Percentiles rank a stretch among this genome's conserved stretches.
Conservation (phyloP, 495 filamentous ascomycete species). For the Xanthoparmelia taractica region DNA sequence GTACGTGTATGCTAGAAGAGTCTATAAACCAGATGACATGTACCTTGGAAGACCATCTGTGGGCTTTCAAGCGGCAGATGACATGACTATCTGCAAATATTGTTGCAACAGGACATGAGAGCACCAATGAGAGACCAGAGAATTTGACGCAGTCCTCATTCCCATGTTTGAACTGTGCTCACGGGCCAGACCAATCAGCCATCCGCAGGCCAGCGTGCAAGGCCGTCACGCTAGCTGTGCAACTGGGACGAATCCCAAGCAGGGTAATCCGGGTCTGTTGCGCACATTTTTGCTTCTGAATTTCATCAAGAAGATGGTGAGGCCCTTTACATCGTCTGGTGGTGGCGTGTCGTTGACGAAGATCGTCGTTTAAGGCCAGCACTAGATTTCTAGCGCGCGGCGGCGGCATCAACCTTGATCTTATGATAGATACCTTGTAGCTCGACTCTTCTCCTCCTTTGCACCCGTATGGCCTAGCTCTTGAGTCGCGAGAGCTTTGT, state of each 20-base stretch:
- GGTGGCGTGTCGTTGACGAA: background rate
- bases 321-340: background rate
- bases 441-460: background rate
- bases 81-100: background rate
- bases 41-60: background rate
- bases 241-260: background rate
- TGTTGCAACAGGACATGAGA: background rate
- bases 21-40: background rate
- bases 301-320: background rate
- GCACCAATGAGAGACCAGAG: background rate
- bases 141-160: background rate
- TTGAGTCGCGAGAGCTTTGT: background rate
- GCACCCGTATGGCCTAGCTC: background rate
- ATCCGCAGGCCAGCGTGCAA: background rate
- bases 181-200: background rate
- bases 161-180: background rate
- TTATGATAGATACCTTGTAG: background rate
- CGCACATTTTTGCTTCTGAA: background rate
- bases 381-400: background rate
- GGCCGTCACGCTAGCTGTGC: background rate
- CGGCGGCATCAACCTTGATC: background rate
- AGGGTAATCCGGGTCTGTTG: background rate
- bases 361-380: background rate
- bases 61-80: background rate
- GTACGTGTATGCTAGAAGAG: background rate